These are phyloP conservation scores for Metschnikowia baotianmanensis DNA, from an alignment of 805 yeast genomes.

Conservation along the genomic window DNA sequence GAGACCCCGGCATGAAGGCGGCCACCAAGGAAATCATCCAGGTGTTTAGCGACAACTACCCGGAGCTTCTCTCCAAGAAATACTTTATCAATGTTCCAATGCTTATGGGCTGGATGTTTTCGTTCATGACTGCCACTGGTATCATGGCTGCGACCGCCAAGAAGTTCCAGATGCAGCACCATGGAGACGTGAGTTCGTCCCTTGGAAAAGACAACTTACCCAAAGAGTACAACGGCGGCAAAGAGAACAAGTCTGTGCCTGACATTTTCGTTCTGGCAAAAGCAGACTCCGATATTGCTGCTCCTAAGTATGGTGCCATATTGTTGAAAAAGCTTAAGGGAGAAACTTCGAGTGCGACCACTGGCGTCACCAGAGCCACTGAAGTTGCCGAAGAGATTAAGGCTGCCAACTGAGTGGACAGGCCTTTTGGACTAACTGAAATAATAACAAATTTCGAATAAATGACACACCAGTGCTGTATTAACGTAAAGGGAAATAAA, in stretches of 20 bases:
- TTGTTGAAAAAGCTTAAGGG: slow-evolving; percentile 22
- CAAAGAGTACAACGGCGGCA: slow-evolving; percentile 31
- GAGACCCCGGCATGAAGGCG: slow-evolving; percentile 68
- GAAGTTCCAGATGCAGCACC: slow-evolving; percentile 67
- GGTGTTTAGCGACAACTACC: slow-evolving; percentile 78
- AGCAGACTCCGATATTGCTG: slow-evolving; percentile 6
- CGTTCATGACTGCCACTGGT: slow-evolving; percentile 49
- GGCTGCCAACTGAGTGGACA: background rate
- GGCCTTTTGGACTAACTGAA: background rate
- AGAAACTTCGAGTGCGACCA: slow-evolving; percentile 4
- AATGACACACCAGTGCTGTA: too few species aligned
- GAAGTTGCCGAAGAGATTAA: slow-evolving; percentile 2
- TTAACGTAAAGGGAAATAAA: too few species aligned
- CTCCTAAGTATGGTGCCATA: slow-evolving; percentile 30
- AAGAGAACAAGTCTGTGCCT: slow-evolving; percentile 13
- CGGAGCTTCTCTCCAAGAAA: slow-evolving; percentile 74
- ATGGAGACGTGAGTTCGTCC: slow-evolving; percentile 46
- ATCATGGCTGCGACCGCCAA: slow-evolving; percentile 67
- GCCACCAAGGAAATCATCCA: slow-evolving; percentile 67
- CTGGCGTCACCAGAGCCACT: slow-evolving; percentile 5
- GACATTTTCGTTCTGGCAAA: slow-evolving; percentile 12
- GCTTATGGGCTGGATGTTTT: slow-evolving; percentile 76
- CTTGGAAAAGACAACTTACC: slow-evolving; percentile 34
- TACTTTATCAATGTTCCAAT: slow-evolving; percentile 81
- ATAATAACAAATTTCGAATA: too few species aligned